A percentile compares a stretch with the other conserved stretches of the same genome.
These are phyloP conservation scores for Vitis amurensis DNA, from an alignment of 164 flowering plant species.

Conservation along the genomic window DNA sequence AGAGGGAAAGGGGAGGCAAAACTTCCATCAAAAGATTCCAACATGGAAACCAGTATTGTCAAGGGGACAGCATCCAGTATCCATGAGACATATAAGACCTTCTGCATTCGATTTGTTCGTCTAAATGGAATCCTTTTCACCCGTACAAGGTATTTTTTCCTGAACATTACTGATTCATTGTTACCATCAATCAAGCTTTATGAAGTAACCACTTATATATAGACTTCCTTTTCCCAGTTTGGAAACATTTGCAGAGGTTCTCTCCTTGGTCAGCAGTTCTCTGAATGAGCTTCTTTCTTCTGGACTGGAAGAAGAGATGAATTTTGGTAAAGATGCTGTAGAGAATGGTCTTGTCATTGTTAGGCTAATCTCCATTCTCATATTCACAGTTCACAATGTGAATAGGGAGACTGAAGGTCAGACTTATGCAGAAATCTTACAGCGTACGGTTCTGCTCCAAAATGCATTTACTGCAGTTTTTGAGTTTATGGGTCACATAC, in stretches of 20 bases:
- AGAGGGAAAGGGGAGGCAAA: slow-evolving; percentile 64
- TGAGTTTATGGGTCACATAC: slow-evolving; percentile 69
- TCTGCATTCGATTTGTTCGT: slow-evolving; percentile 79
- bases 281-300: slow-evolving; percentile 69
- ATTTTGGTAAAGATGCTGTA: slow-evolving; percentile 68
- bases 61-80: slow-evolving; percentile 36
- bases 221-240: slow-evolving; percentile 44
- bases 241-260: slow-evolving; percentile 83
- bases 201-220: background rate
- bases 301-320: slow-evolving; percentile 65
- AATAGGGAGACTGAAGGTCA: slow-evolving; percentile 75
- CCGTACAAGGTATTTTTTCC: slow-evolving; percentile 73
- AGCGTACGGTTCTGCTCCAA: slow-evolving; percentile 76
- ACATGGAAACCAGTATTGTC: slow-evolving; percentile 27
- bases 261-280: slow-evolving; percentile 52
- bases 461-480: slow-evolving; percentile 82
- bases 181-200: background rate
- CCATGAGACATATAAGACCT: slow-evolving; percentile 48
- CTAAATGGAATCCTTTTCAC: slow-evolving; percentile 94
- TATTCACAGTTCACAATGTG: slow-evolving; percentile 77
- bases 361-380: slow-evolving; percentile 69
- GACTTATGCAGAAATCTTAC: slow-evolving; percentile 89
- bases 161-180: background rate
- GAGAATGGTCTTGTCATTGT: slow-evolving; percentile 71
- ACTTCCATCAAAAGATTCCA: slow-evolving; percentile 39